Base-by-base conservation (phyloP, 1,284 basidiomycete genomes). In the Cryptococcus sp. region DNA sequence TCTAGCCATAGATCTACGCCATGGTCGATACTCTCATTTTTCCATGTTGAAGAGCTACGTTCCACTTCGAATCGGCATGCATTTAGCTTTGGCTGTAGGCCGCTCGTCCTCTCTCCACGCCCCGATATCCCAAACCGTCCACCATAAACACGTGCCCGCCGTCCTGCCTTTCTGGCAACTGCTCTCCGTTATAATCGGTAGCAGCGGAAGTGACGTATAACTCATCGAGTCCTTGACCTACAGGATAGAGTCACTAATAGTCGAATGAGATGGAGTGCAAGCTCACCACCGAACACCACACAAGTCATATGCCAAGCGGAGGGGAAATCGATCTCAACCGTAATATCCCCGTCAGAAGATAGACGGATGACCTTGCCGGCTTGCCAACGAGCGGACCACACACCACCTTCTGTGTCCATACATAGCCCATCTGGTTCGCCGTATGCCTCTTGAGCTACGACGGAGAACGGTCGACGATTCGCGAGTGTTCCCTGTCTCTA, bases 271-370 rank as follows among this genome's bases (percentile, higher is more conserved):
- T n/a, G n/a, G n/a, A 19, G 28, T 3, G 12, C 2, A 7, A 12
- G n/a, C 41, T 34, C 32, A 51, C 62, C 62, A 32, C 62, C 62
- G 33, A 63, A 63, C 18, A 61, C 40, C 40, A 49, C 51, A 39
- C 54, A 59, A 3, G 48, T 50, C 26, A 50, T 50, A 36, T 45
- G 37, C n/a, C 31, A 25, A 2, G 43, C 57, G 16, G 43, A 58
- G 2, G 62, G 62, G 10, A 61, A 32, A 19, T 56, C 44, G 32
- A 63, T 50, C 18, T 55, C 52, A 35, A 45, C 28, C n/a, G 49
- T 45, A 25, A 54, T 43, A 18, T 32, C 3, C 1, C 54, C 56
- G 24, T 48, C 28, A 10, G 43, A 22, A 34, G 21, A 22, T 18
- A 58, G 34, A 3, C 56, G 51, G 5, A 58, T 22, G 31, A 58